phyloP scores from a whole-genome alignment of 495 filamentous ascomycete species.

The Penicillium tannophilum region DNA sequence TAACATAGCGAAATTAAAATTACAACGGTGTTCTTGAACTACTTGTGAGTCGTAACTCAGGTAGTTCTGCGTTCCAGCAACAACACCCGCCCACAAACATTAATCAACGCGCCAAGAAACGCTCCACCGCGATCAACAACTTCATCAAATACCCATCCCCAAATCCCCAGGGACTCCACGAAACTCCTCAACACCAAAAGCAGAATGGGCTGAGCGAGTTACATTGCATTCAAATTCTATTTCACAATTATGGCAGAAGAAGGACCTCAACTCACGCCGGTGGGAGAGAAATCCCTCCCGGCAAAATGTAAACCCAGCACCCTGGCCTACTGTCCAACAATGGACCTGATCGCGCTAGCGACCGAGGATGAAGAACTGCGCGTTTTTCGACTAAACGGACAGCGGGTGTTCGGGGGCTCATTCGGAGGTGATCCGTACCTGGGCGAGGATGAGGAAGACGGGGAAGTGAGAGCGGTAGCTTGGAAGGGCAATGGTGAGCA shows the following conservation, averaged over 20 bases:
- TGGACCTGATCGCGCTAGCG: constrained; percentile 78
- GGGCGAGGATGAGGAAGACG: constrained; percentile 51
- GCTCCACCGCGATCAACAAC: constrained; percentile 30
- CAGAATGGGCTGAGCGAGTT: constrained; percentile 25
- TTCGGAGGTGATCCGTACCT: constrained; percentile 50
- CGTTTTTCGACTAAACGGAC: constrained; percentile 69
- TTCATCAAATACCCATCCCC: constrained; percentile 11
- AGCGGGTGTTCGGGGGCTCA: constrained; percentile 63
- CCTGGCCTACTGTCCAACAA: constrained; percentile 75
- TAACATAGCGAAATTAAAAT: too few species aligned
- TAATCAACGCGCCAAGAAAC: constrained; percentile 36
- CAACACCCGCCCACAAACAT: constrained; percentile 16
- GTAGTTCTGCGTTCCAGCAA: background rate
- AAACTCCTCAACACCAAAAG: constrained; percentile 13
- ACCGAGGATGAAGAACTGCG: constrained; percentile 62
- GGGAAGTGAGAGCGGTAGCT: constrained; percentile 56
- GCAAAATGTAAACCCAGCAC: constrained; percentile 57
- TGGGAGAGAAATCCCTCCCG: constrained; percentile 59
- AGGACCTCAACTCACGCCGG: constrained; percentile 41
- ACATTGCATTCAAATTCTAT: constrained; percentile 3
- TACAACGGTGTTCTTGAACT: background rate
- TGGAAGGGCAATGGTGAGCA: constrained; percentile 82
- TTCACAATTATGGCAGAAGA: constrained; percentile 31
- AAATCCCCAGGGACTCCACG: background rate
- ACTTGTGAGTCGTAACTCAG: background rate